Percentiles rank a stretch among this genome's conserved stretches.
Evolutionary conservation across 2,329 filamentous ascomycete genomes (phyloP).

Genomic region (Cladorrhinum sp.): DNA sequence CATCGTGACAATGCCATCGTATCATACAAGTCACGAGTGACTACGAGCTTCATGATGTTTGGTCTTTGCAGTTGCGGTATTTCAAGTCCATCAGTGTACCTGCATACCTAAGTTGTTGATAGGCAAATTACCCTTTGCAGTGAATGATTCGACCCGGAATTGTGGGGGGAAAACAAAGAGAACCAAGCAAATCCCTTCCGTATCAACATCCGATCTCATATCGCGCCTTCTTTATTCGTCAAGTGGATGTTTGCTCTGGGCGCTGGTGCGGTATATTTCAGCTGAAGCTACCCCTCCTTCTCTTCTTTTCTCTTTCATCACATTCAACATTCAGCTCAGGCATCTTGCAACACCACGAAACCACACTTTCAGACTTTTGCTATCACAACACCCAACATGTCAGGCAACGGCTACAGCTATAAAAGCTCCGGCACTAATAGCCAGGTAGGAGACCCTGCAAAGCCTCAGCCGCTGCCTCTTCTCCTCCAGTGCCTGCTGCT

Average conservation of each 20-base stretch:
- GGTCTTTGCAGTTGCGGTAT: too few relatives aligned
- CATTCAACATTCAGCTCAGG: not conserved
- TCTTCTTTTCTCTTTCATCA: not conserved
- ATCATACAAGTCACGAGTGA: not conserved
- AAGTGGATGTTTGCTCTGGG: not conserved
- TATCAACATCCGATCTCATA: not conserved
- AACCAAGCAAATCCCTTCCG: not conserved
- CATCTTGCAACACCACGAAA: not conserved
- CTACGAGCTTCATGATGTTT: not conserved
- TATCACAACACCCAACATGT: slow-evolving; percentile 19
- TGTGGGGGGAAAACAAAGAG: not conserved
- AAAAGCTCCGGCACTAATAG: slow-evolving; percentile 26
- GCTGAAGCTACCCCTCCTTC: not conserved
- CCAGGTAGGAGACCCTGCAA: slow-evolving; percentile 9
- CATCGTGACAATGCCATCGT: not conserved
- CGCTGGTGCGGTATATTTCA: not conserved
- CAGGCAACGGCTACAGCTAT: slow-evolving; percentile 25
- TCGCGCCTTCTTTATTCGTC: too few relatives aligned
- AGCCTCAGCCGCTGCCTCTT: not conserved
- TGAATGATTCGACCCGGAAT: not conserved
- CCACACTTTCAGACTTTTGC: not conserved
- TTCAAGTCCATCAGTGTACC: not conserved
- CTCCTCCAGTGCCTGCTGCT: not conserved
- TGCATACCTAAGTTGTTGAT: not conserved
- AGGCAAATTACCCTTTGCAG: not conserved